Percentiles rank a stretch among this genome's conserved stretches.
These are phyloP conservation scores for Fremontodendron californicum DNA, from an alignment of 345 rosid genomes.

Conservation along the genomic window DNA sequence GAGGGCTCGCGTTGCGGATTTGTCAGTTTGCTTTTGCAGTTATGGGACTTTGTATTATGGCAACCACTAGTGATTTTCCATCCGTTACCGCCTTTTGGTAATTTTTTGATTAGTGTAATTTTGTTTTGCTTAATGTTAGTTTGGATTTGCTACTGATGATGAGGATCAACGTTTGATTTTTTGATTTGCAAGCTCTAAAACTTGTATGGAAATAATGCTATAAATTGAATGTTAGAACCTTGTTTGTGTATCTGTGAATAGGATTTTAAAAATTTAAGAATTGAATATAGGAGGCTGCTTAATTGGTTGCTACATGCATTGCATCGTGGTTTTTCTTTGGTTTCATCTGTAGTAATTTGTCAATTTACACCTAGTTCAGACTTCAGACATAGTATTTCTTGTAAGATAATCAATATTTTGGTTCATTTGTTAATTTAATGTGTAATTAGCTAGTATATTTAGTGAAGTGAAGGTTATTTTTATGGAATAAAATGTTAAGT, in stretches of 20 bases:
- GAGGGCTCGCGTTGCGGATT: constrained; percentile 55
- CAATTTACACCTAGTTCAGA: background rate
- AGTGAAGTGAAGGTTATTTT: background rate
- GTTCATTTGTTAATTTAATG: background rate
- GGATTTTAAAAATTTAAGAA: background rate
- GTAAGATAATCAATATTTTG: background rate
- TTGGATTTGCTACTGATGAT: background rate
- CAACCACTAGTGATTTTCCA: constrained; percentile 70
- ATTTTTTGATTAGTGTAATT: background rate
- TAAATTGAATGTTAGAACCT: background rate
- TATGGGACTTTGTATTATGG: constrained; percentile 59
- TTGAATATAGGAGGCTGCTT: background rate
- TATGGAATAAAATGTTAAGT: background rate
- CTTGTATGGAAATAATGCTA: background rate
- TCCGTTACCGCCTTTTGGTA: constrained; percentile 79
- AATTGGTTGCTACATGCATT: background rate
- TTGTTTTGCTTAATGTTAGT: background rate
- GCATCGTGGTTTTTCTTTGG: background rate
- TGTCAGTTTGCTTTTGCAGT: constrained; percentile 63
- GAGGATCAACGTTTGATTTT: background rate
- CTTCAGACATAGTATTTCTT: background rate
- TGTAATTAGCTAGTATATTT: background rate
- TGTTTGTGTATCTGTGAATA: background rate
- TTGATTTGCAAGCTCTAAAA: background rate
- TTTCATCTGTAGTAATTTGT: background rate